Percentiles rank a stretch among this genome's conserved stretches.
phyloP scores from a whole-genome alignment of 768 basidiomycete species.

The Dioszegia crocea region DNA sequence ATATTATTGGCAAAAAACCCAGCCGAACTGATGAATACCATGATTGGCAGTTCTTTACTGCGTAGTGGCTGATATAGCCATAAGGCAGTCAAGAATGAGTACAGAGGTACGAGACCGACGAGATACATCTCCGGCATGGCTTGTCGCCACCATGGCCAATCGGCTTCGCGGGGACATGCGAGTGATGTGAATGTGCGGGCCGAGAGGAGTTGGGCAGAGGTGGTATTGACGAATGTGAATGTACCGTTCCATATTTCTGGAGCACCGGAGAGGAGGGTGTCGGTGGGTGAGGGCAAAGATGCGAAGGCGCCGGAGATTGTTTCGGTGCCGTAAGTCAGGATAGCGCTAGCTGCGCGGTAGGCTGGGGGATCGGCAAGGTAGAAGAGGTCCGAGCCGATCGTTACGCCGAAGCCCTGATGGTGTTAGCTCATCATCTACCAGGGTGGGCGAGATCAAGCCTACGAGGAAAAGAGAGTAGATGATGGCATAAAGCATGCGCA shows the following conservation, averaged over 20 bases:
- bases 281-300: conserved; percentile 54
- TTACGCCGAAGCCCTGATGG: conserved; percentile 41
- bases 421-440: background rate
- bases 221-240: conserved; percentile 45
- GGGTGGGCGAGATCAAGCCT: background rate
- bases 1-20: conserved; percentile 62
- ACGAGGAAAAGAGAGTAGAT: conserved; percentile 47
- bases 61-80: conserved; percentile 72
- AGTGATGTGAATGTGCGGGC: conserved; percentile 51
- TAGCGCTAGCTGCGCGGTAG: conserved; percentile 31
- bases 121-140: conserved; percentile 68
- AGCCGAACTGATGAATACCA: conserved; percentile 77
- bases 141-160: conserved; percentile 72
- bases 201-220: conserved; percentile 42
- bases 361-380: conserved; percentile 36
- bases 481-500: conserved; percentile 47
- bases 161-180: conserved; percentile 67
- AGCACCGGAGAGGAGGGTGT: conserved; percentile 39
- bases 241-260: conserved; percentile 33
- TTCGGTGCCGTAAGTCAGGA: conserved; percentile 60
- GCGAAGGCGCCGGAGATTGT: conserved; percentile 57
- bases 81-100: conserved; percentile 63
- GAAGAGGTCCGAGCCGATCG: conserved; percentile 45
- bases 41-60: conserved; percentile 68
- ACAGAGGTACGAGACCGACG: conserved; percentile 37